Evolutionary conservation across 208 protist genomes (phyloP), one percentile per base, ranked within the genome.

Genomic region (Trypanosoma platydactyli): DNA sequence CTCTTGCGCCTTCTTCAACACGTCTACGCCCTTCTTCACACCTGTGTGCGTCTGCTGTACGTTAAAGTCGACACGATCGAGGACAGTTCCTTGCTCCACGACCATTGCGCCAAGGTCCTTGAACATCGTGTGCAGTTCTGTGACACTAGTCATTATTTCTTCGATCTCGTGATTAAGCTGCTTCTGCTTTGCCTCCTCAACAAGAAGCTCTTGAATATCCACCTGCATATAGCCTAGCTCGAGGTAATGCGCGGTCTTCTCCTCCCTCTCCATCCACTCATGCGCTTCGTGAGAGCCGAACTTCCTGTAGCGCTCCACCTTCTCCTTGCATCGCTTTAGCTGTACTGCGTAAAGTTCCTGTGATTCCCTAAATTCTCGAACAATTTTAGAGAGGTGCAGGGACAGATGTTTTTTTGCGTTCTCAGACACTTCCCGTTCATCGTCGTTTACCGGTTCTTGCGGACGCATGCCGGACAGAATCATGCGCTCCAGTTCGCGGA

Each of bases 21-120:
- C 77, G 3, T 64, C 71, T 9, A 94, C 76, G 6, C 82, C 88
- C 18, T 83, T 77, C 3, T 62, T 73, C 13, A 91, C 73, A 53
- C 83, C 66, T 22, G 64, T 64, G 5, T 69, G 58, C 5, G 90
- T 73, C 52, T 92, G 77, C 60, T 91, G 81, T 13, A 97, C 69
- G 69, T 94, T 97, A 71, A 84, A 95, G 66, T 98, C 94, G 62
- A 98, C 92, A 20, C 94, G 83, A 62, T 98, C 94, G 12, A 98
- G 73, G 60, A 96, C 79, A 0, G 91, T 89, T 0, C 94, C 92
- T 44, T 98, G 94, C 29, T 97, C 89, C 3, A 85, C 78, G 12
- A 97, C 83, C 57, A 96, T 59, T 38, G 49, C 56, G 50, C 82
- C 63, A 11, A 97, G 62, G 45, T 91, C 85, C 20, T 91, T 80